Evolutionary conservation across 805 yeast species (phyloP).

Genomic region (Pichia ethanolica): DNA sequence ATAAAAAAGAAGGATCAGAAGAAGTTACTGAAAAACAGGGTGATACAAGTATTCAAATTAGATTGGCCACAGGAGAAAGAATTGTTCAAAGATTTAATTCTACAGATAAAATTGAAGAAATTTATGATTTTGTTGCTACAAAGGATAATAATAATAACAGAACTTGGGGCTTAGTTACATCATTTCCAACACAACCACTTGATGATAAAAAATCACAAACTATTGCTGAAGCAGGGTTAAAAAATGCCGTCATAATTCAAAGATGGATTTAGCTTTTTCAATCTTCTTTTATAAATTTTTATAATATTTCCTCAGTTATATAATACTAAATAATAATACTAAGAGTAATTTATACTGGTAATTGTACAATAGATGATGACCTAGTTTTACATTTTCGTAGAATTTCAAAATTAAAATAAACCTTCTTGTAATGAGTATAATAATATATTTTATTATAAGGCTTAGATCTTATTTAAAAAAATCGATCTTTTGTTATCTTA

Average conservation of each 20-base stretch:
- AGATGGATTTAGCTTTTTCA: slow-evolving; percentile 48
- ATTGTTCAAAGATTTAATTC: slow-evolving; percentile 57
- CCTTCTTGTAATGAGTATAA: too few species aligned
- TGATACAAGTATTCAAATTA: slow-evolving; percentile 70
- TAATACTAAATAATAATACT: neutral
- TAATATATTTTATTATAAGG: too few species aligned
- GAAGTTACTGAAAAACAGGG: slow-evolving; percentile 9
- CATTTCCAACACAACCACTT: slow-evolving; percentile 76
- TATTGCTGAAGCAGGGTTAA: slow-evolving; percentile 67
- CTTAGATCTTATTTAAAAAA: too few species aligned
- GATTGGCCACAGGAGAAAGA: slow-evolving; percentile 77
- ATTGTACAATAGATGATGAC: too few species aligned
- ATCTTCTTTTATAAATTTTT: neutral
- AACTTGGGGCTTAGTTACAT: slow-evolving; percentile 60
- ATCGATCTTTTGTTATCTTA: too few species aligned
- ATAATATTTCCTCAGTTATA: neutral
- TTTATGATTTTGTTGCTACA: slow-evolving; percentile 61
- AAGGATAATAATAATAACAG: slow-evolving; percentile 35
- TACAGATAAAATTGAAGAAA: slow-evolving; percentile 52
- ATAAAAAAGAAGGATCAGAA: slow-evolving; percentile 7
- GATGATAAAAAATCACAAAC: slow-evolving; percentile 48
- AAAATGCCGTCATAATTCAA: slow-evolving; percentile 84
- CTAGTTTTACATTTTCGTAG: too few species aligned
- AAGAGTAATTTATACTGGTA: neutral
- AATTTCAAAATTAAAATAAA: too few species aligned